Conservation (phyloP, 352 stramenopile genomes). For the Plasmopara muralis region DNA sequence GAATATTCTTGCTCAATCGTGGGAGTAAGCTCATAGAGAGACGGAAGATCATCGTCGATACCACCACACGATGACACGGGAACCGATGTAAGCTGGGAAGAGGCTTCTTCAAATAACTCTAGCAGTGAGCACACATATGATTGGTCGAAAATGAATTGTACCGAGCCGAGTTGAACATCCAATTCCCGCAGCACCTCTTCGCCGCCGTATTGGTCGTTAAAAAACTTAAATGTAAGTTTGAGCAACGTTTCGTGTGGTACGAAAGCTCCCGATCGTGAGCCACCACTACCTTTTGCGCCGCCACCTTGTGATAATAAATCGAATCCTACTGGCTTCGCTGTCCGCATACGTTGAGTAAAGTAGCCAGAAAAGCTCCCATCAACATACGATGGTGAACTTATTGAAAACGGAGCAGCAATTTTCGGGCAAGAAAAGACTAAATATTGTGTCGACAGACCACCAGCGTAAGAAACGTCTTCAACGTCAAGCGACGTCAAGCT, state of each 20-base stretch:
- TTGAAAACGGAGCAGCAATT: slow-evolving; percentile 59
- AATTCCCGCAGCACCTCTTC: slow-evolving; percentile 46
- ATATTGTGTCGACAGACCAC: slow-evolving; percentile 57
- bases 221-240: slow-evolving; percentile 51
- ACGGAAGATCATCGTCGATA: slow-evolving; percentile 28
- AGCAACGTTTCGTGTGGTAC: slow-evolving; percentile 46
- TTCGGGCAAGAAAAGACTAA: slow-evolving; percentile 74
- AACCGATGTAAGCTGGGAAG: slow-evolving; percentile 35
- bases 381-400: slow-evolving; percentile 43
- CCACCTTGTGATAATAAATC: slow-evolving; percentile 55
- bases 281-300: slow-evolving; percentile 13
- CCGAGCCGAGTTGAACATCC: slow-evolving; percentile 63
- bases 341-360: slow-evolving; percentile 22
- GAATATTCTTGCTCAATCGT: slow-evolving; percentile 65
- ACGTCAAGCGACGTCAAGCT: slow-evolving; percentile 69
- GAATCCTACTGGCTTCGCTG: slow-evolving; percentile 45
- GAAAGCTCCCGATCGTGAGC: slow-evolving; percentile 8
- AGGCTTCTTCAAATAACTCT: slow-evolving; percentile 66
- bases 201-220: slow-evolving; percentile 55
- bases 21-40: slow-evolving; percentile 53
- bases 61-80: slow-evolving; percentile 16
- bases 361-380: slow-evolving; percentile 27
- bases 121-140: slow-evolving; percentile 74
- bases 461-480: slow-evolving; percentile 63
- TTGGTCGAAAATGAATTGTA: slow-evolving; percentile 84